Evolutionary conservation across 2,329 filamentous ascomycete species (phyloP).

Genomic region (Coniella vitis): DNA sequence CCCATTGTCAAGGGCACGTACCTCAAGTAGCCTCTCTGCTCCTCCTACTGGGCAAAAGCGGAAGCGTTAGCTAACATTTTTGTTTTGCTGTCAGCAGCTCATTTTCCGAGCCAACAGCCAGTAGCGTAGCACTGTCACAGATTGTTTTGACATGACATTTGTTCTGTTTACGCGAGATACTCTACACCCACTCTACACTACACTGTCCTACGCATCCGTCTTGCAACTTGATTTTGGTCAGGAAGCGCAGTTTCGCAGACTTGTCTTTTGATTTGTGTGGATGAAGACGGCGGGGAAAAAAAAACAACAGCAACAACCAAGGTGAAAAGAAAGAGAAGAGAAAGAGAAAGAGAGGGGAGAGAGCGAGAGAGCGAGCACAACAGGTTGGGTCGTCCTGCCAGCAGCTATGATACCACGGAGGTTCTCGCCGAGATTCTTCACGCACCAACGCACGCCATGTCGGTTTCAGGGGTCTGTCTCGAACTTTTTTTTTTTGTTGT

Average conservation of each 20-base stretch:
- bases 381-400: conserved; percentile 12
- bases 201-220: neutral
- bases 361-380: neutral
- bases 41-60: conserved; percentile 23
- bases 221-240: neutral
- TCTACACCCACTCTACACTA: neutral
- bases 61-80: conserved; percentile 18
- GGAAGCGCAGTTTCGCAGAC: neutral
- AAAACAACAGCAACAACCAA: conserved; percentile 6
- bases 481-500: neutral
- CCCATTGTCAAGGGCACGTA: conserved; percentile 44
- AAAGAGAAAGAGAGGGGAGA: neutral
- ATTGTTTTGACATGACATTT: neutral
- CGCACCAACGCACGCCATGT: conserved; percentile 10
- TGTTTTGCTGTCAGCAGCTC: conserved; percentile 17
- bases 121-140: conserved; percentile 8
- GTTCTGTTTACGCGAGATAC: neutral
- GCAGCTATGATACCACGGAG: conserved; percentile 17
- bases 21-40: conserved; percentile 36
- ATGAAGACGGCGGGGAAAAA: neutral
- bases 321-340: neutral
- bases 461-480: conserved; percentile 5
- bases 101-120: conserved; percentile 17
- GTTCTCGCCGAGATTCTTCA: conserved; percentile 13
- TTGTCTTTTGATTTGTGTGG: conserved; percentile 2